Evolutionary conservation across 495 filamentous ascomycete species (phyloP).

Genomic region (Oleoguttula mirabilis): DNA sequence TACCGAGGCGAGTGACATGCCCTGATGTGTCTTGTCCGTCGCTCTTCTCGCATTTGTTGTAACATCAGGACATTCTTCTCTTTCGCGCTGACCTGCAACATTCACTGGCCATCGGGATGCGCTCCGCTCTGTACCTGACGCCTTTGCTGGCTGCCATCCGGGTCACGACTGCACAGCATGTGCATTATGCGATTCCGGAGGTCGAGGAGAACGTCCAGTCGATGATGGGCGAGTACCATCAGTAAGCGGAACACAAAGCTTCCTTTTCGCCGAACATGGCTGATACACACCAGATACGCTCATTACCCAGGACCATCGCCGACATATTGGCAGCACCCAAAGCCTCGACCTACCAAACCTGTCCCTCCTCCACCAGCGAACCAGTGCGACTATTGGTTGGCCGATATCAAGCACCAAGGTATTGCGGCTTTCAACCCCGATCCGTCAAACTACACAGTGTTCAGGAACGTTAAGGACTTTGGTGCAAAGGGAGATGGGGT

Average conservation of each 20-base stretch:
- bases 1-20: no score
- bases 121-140: no score
- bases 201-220: neutral
- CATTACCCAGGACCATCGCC: constrained; percentile 12
- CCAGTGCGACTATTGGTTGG: constrained; percentile 24
- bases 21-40: no score
- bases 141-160: no score
- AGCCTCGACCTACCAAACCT: constrained; percentile 4
- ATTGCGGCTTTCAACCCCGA: constrained; percentile 25
- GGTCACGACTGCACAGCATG: neutral
- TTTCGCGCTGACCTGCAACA: no score
- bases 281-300: constrained; percentile 5
- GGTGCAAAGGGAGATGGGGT: constrained; percentile 38
- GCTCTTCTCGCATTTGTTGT: no score
- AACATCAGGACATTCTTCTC: no score
- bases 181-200: neutral
- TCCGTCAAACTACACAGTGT: constrained; percentile 37
- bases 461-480: constrained; percentile 45
- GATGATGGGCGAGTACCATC: neutral
- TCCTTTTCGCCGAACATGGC: neutral
- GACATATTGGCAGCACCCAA: constrained; percentile 9
- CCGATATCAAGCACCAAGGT: constrained; percentile 28
- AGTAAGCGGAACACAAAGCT: neutral
- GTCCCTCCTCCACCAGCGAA: neutral
- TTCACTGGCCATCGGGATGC: no score